These are phyloP conservation scores for Penicillium sp. DNA, from an alignment of 2,329 filamentous ascomycete species.

Conservation along the genomic window DNA sequence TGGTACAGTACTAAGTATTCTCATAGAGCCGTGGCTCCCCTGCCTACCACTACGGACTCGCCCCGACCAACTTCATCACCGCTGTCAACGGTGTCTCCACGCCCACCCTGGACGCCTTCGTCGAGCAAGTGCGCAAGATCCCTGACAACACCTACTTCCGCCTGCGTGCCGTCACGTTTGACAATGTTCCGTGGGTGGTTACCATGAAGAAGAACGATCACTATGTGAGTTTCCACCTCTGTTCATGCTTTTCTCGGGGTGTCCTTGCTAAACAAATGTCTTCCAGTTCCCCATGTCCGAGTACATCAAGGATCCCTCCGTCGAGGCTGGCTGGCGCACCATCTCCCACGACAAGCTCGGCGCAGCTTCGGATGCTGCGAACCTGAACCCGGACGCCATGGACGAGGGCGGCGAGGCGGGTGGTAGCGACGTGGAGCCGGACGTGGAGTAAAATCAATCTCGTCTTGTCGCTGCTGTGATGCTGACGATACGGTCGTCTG, in stretches of 20 bases:
- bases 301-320: constrained; percentile 59
- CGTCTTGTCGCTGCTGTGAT: too few species aligned
- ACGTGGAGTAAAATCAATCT: constrained; percentile 21
- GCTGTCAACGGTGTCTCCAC: constrained; percentile 90
- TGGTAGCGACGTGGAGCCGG: constrained; percentile 43
- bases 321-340: constrained; percentile 59
- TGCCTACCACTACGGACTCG: constrained; percentile 85
- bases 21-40: constrained; percentile 71
- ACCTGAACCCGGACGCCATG: constrained; percentile 52
- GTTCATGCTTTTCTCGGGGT: neutral
- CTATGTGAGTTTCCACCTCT: constrained; percentile 58
- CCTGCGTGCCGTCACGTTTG: constrained; percentile 95
- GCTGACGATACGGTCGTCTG: neutral
- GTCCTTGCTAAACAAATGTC: neutral
- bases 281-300: constrained; percentile 64
- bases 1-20: constrained; percentile 8
- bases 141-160: constrained; percentile 98
- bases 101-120: constrained; percentile 76
- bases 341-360: constrained; percentile 55
- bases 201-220: constrained; percentile 99
- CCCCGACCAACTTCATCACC: constrained; percentile 96
- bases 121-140: constrained; percentile 80
- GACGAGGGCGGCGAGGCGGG: constrained; percentile 43
- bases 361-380: constrained; percentile 40
- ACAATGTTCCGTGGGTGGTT: constrained; percentile 98